These are phyloP conservation scores for Neurospora sublineolata DNA, from an alignment of 495 filamentous ascomycete genomes.

Conservation along the genomic window DNA sequence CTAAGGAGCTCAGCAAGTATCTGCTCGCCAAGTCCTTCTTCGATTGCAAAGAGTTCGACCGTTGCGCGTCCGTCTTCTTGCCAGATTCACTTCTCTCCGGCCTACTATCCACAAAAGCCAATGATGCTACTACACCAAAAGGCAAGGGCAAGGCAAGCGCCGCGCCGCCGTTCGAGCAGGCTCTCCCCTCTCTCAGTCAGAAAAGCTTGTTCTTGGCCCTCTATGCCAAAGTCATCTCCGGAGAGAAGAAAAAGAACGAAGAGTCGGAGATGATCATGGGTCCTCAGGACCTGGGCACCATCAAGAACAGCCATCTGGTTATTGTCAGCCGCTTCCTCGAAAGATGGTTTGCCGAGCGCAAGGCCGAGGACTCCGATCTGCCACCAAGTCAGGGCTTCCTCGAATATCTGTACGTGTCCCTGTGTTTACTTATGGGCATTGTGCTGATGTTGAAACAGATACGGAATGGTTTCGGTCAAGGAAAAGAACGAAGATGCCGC, in stretches of 20 bases:
- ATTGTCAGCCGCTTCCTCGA: slow-evolving; percentile 64
- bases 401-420: slow-evolving; percentile 56
- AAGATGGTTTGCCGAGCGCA: slow-evolving; percentile 58
- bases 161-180: slow-evolving; percentile 8
- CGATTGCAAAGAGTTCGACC: slow-evolving; percentile 90
- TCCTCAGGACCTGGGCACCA: slow-evolving; percentile 73
- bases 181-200: slow-evolving; percentile 52
- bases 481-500: slow-evolving; percentile 80
- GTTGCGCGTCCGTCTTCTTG: slow-evolving; percentile 83
- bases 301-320: slow-evolving; percentile 71
- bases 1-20: slow-evolving; percentile 67
- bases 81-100: slow-evolving; percentile 58
- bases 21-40: slow-evolving; percentile 91
- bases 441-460: slow-evolving; percentile 23
- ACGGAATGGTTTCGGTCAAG: slow-evolving; percentile 81
- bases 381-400: slow-evolving; percentile 74
- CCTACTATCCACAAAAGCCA: slow-evolving; percentile 39
- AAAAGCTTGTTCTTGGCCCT: slow-evolving; percentile 86
- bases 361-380: slow-evolving; percentile 44
- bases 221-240: slow-evolving; percentile 85
- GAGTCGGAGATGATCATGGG: slow-evolving; percentile 97
- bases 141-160: slow-evolving; percentile 32
- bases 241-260: slow-evolving; percentile 92
- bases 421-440: not conserved
- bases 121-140: slow-evolving; percentile 42